Base-by-base conservation (phyloP, 2,329 filamentous ascomycete genomes). In the Calcarisporium arbuscula region DNA sequence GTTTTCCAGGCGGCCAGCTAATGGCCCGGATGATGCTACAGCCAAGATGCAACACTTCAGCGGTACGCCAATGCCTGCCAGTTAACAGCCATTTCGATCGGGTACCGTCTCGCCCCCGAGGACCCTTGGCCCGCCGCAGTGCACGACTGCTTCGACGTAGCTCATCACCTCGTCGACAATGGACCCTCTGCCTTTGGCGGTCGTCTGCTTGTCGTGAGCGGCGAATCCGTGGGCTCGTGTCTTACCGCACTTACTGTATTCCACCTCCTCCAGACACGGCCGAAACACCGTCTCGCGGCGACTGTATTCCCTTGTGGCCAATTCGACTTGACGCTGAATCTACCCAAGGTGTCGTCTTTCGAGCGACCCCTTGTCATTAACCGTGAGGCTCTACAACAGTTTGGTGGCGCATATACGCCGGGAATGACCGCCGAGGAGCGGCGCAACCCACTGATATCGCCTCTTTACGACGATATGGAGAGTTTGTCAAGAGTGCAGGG, bases 31-130 rank as follows among this genome's bases (percentile, higher is more conserved):
- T 35, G 22, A 34, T 4, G 21, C 31, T 16, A 28, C 17, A 45
- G 35, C 28, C 23, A 34, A 5, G 54, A 60, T 45, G 39, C 52
- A 1, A 58, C 65, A 21, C 56, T 78, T 9, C 61, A 69, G 34
- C 58, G 58, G 42, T 65, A 71, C 51, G 70, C 72, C 30, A 62
- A 75, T 42, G 51, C 56, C 19, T 64, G 58, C 30, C 56, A 67
- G 23, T 38, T 75, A 4, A 65, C 66, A 1, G 65, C 71, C 12
- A 51, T 80, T 10, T 73, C 67, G 1, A 64, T 78, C 6, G 75
- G 74, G 2, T 80, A 80, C 49, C 62, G 76, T 19, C 64, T 76
- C 14, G 74, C 74, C 0, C 77, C 77, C 0, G 74, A 80, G 48
- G 39, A 77, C 44, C 71, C 73, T 0, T 78, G 66, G 48, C 75